Percentiles rank a stretch among this genome's conserved stretches.
These are phyloP conservation scores for Fusarium nisikadoi DNA, from an alignment of 2,329 filamentous ascomycete genomes.

Conservation along the genomic window DNA sequence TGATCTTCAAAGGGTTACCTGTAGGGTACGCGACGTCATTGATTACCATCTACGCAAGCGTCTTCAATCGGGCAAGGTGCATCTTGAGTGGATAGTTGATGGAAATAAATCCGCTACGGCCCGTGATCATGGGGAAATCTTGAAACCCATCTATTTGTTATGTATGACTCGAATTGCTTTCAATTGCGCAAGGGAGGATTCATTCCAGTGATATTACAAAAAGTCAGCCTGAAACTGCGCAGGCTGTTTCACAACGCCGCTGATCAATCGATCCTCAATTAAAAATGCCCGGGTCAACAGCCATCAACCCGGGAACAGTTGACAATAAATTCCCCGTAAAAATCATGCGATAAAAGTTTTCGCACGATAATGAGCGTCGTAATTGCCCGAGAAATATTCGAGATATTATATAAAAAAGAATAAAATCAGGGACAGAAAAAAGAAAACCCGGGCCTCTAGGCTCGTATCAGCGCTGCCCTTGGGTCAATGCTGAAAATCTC, in stretches of 20 bases:
- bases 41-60: neutral
- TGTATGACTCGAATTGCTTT: neutral
- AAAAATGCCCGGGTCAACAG: neutral
- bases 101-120: neutral
- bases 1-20: neutral
- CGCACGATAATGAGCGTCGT: neutral
- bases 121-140: neutral
- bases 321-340: neutral
- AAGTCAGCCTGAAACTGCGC: constrained; percentile 11
- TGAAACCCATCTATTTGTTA: neutral
- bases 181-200: neutral
- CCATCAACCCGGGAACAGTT: neutral
- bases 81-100: neutral
- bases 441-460: neutral
- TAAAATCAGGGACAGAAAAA: neutral
- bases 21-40: neutral
- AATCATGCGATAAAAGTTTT: constrained; percentile 4
- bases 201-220: constrained; percentile 10
- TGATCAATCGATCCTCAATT: neutral
- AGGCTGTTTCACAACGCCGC: constrained; percentile 2
- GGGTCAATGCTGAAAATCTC: neutral
- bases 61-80: neutral
- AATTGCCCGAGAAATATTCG: constrained; percentile 5
- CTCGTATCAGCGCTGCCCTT: neutral
- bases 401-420: neutral